Conservation (phyloP, 2,329 filamentous ascomycete species). For the Scytalidium sp. region DNA sequence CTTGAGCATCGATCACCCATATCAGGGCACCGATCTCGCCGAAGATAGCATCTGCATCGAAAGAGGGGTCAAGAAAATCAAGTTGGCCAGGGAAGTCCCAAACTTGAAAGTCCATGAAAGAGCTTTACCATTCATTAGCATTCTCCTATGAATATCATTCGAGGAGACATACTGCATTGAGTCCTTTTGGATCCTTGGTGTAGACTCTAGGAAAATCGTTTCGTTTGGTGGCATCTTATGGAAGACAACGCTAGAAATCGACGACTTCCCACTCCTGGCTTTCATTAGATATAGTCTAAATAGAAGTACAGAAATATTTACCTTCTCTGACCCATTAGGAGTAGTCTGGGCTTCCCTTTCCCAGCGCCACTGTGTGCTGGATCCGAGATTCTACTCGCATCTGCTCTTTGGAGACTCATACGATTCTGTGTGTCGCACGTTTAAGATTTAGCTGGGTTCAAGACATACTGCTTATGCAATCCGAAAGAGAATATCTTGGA, state of each 20-base stretch:
- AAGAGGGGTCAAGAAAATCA: slow-evolving; percentile 84
- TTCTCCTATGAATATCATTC: background rate
- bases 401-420: slow-evolving; percentile 45
- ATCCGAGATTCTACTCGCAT: slow-evolving; percentile 42
- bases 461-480: slow-evolving; percentile 39
- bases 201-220: slow-evolving; percentile 93
- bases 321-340: slow-evolving; percentile 96
- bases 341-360: slow-evolving; percentile 73
- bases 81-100: slow-evolving; percentile 97
- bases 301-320: slow-evolving; percentile 36
- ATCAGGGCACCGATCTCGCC: slow-evolving; percentile 90
- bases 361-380: slow-evolving; percentile 42
- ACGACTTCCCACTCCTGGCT: slow-evolving; percentile 90
- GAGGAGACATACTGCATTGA: slow-evolving; percentile 75
- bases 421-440: slow-evolving; percentile 61
- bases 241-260: slow-evolving; percentile 98
- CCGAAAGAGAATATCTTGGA: slow-evolving; percentile 4
- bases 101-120: slow-evolving; percentile 98
- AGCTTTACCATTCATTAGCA: slow-evolving; percentile 50
- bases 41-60: slow-evolving; percentile 92
- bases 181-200: slow-evolving; percentile 89
- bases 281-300: slow-evolving; percentile 13
- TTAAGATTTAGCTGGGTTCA: slow-evolving; percentile 61
- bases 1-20: slow-evolving; percentile 98
- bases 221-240: slow-evolving; percentile 96